Evolutionary conservation across 1,284 basidiomycete species (phyloP), one percentile per base, ranked within the genome.

Genomic region (Schizophyllum commune): DNA sequence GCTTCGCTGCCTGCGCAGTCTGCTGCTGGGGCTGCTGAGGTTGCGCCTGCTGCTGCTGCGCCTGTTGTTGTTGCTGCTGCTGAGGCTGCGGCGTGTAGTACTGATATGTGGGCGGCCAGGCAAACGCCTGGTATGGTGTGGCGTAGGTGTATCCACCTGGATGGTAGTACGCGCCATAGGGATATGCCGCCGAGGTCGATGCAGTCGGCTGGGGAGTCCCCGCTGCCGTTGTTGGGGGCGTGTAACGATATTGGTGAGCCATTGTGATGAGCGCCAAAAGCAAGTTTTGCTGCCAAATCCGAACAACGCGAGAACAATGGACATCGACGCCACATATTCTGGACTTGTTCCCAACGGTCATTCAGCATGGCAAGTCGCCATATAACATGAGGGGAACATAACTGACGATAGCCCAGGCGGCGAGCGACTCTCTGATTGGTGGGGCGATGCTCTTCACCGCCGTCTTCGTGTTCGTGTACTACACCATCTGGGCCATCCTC

Each of bases 401-500:
- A 17, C 39, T 47, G 39, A 56, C 1, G 19, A 19, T 39, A 33
- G 20, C 39, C 21, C 68, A 96, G 94, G 88, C 84, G 33, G 72
- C 83, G 62, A 92, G 86, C 64, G 94, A 96, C 74, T 94, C 91
- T 76, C 75, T 82, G 56, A 77, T 94, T 20, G 94, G 94, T 61
- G 84, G 88, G 57, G 69, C 77, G 32, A 91, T 96, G 89, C 84
- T 97, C 70, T 76, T 91, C 66, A 79, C 83, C 64, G 91, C 93
- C 32, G 82, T 83, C 4, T 74, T 86, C 61, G 85, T 92, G 55
- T 96, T 96, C 75, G 75, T 83, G 20, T 97, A 97, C 73, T 98
- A 97, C 74, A 95, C 94, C 4, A 81, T 83, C 53, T 97, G 95
- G 94, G 88, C 94, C 7, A 79, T 97, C 57, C 76, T 97, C 52